A percentile compares a stretch with the other conserved stretches of the same genome.
Evolutionary conservation across 768 basidiomycete genomes (phyloP).

Genomic region (Leccinum longicurvipes): DNA sequence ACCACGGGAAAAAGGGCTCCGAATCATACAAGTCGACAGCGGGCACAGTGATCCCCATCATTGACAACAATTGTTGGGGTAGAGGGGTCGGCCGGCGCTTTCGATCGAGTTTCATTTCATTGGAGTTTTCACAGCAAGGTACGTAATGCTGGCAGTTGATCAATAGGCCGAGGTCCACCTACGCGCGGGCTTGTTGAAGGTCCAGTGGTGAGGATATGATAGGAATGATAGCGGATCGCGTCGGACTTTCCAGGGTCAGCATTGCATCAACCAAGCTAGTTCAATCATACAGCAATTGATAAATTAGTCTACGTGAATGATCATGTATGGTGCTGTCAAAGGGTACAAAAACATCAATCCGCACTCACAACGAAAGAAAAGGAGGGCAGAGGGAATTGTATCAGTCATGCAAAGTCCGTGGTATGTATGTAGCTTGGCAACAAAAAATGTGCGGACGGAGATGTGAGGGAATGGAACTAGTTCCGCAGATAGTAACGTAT

Average conservation of each 20-base stretch:
- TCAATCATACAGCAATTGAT: constrained; percentile 9
- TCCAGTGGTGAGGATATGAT: neutral
- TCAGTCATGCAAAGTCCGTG: constrained; percentile 12
- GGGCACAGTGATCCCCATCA: neutral
- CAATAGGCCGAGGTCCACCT: neutral
- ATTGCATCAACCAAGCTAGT: neutral
- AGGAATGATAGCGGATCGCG: neutral
- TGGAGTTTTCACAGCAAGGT: too few species aligned
- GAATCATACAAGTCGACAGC: neutral
- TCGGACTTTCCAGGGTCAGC: neutral
- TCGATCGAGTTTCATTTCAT: neutral
- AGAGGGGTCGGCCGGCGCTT: neutral
- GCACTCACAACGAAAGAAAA: neutral
- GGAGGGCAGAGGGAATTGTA: neutral
- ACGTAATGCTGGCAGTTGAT: neutral
- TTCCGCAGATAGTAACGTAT: constrained; percentile 20
- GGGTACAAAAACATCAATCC: neutral
- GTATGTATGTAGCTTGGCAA: neutral
- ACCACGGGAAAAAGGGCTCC: too few species aligned
- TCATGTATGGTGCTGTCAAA: constrained; percentile 1
- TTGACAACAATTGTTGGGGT: neutral
- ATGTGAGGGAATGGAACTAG: constrained; percentile 3
- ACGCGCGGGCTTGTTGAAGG: neutral
- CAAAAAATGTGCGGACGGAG: neutral
- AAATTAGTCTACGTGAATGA: constrained; percentile 21